Evolutionary conservation across 2,329 filamentous ascomycete genomes (phyloP).

Genomic region (Didymella keratinophila): DNA sequence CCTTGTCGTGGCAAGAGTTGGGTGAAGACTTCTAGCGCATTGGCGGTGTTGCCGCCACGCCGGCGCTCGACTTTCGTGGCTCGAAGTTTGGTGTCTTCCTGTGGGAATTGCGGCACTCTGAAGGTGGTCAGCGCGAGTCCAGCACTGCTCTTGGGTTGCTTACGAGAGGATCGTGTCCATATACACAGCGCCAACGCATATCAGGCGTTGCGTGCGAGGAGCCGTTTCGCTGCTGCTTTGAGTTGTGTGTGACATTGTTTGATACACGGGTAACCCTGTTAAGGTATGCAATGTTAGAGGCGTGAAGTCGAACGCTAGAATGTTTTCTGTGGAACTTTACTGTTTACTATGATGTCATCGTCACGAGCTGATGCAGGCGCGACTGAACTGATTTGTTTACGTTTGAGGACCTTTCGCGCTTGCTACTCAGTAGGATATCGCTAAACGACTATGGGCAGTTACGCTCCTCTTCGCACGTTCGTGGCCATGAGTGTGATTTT

Average conservation of each 20-base stretch:
- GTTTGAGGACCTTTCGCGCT: conserved; percentile 34
- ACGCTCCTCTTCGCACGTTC: conserved; percentile 65
- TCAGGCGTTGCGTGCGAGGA: conserved; percentile 47
- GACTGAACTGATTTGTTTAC: conserved; percentile 14
- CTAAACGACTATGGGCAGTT: conserved; percentile 21
- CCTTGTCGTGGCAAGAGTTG: conserved; percentile 54
- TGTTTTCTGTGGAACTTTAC: conserved; percentile 11
- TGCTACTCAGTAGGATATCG: conserved; percentile 36
- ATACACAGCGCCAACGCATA: conserved; percentile 73
- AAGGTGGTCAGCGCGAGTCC: not conserved
- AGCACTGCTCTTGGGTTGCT: conserved; percentile 4
- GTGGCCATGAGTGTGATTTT: conserved; percentile 75
- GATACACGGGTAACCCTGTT: no score
- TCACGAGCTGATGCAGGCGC: conserved; percentile 11
- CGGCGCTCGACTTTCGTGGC: conserved; percentile 66
- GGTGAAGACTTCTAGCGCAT: conserved; percentile 73
- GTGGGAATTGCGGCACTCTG: conserved; percentile 71
- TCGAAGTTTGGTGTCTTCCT: conserved; percentile 76
- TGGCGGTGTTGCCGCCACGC: conserved; percentile 76
- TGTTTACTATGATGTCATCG: conserved; percentile 20
- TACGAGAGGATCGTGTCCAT: conserved; percentile 74
- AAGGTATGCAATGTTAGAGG: not conserved
- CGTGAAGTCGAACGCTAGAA: not conserved
- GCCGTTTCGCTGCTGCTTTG: conserved; percentile 47
- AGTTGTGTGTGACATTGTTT: not conserved